Evolutionary conservation across 768 basidiomycete genomes (phyloP).

Genomic region (Tricholoma furcatifolium): DNA sequence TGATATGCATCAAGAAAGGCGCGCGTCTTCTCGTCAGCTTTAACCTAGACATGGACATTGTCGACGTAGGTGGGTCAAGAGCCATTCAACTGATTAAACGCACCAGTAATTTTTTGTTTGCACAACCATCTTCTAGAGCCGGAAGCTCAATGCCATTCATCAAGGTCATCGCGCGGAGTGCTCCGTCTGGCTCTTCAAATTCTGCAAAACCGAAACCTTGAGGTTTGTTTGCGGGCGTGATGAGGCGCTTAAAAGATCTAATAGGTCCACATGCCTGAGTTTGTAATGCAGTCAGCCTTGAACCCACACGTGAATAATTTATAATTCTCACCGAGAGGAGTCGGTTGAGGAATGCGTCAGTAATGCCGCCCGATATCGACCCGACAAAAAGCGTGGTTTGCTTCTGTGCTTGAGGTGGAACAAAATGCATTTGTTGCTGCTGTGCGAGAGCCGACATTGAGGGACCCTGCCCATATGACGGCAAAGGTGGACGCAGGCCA

Average conservation of each 20-base stretch:
- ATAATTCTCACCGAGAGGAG: conserved; percentile 62
- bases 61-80: conserved; percentile 46
- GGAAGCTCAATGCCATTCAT: conserved; percentile 52
- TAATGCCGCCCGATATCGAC: conserved; percentile 91
- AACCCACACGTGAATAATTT: neutral
- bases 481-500: conserved; percentile 85
- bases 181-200: conserved; percentile 90
- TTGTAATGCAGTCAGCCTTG: neutral
- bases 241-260: conserved; percentile 88
- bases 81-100: conserved; percentile 43
- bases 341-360: conserved; percentile 75
- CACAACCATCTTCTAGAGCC: conserved; percentile 51
- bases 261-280: conserved; percentile 85
- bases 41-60: conserved; percentile 54
- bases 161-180: conserved; percentile 63
- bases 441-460: conserved; percentile 89
- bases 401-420: conserved; percentile 67
- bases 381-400: conserved; percentile 86
- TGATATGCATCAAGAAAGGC: conserved; percentile 85
- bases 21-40: conserved; percentile 95
- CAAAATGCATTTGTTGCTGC: conserved; percentile 75
- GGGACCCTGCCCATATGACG: conserved; percentile 88
- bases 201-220: conserved; percentile 98
- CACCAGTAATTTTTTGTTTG: conserved; percentile 59
- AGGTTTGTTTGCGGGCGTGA: conserved; percentile 89